A percentile compares a stretch with the other conserved stretches of the same genome.
Evolutionary conservation across 345 rosid genomes (phyloP).

Genomic region (Boechera divaricarpa): DNA sequence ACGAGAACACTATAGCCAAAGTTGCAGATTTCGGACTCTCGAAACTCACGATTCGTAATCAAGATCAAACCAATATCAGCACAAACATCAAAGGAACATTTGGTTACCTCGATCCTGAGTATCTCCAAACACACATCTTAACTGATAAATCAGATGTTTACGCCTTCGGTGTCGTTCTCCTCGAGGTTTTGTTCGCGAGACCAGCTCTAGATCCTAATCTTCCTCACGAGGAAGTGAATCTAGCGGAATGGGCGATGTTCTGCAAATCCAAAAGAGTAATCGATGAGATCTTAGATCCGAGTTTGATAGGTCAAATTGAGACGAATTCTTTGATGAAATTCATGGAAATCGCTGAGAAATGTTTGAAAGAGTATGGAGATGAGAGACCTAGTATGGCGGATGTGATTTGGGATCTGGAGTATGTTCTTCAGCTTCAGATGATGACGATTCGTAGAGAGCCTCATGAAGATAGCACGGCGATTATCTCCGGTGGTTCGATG

Average conservation of each 20-base stretch:
- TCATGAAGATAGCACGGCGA: conserved; percentile 38
- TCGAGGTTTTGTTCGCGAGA: conserved; percentile 43
- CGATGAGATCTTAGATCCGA: conserved; percentile 35
- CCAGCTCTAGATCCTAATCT: conserved; percentile 22
- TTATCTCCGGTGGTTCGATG: conserved; percentile 20
- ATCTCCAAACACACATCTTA: conserved; percentile 1
- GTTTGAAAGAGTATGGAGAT: conserved; percentile 56
- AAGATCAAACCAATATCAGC: conserved; percentile 39
- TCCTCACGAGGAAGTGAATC: conserved; percentile 29
- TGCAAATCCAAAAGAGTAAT: conserved; percentile 26
- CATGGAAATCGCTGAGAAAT: conserved; percentile 56
- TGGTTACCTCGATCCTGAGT: conserved; percentile 47
- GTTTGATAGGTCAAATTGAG: conserved; percentile 32
- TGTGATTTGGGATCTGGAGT: conserved; percentile 55
- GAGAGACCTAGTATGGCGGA: conserved; percentile 68
- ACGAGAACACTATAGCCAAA: conserved; percentile 40
- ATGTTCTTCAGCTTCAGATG: conserved; percentile 36
- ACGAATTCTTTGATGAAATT: conserved; percentile 47
- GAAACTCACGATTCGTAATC: conserved; percentile 29
- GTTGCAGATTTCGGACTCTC: conserved; percentile 46
- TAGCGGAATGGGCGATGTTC: conserved; percentile 35
- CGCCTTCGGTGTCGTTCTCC: conserved; percentile 41
- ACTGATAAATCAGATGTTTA: conserved; percentile 45
- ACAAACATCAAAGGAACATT: conserved; percentile 42
- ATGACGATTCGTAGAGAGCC: conserved; percentile 28